A percentile compares a stretch with the other conserved stretches of the same genome.
phyloP scores from a whole-genome alignment of 192 early-diverging fungal species.

The Mycoemilia scoparia region DNA sequence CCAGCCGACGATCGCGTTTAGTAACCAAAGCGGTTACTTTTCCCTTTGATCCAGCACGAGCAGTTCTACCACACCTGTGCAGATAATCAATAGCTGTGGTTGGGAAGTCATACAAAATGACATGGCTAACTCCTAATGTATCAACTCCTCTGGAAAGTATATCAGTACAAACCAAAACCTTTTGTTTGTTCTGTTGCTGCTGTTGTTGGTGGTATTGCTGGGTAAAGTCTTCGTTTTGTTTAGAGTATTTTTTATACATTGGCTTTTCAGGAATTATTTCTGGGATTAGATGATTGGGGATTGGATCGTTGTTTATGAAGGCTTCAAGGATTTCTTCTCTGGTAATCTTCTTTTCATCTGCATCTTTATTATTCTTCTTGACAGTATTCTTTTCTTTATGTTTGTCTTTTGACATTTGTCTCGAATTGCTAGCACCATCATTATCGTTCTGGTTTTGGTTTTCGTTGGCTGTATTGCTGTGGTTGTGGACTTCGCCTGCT shows the following conservation, averaged over 20 bases:
- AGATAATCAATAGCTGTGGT: constrained; percentile 78
- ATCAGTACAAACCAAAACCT: constrained; percentile 76
- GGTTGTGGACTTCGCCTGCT: constrained; percentile 13
- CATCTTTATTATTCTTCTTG: constrained; percentile 6
- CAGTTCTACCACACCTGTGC: constrained; percentile 82
- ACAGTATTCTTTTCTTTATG: not conserved
- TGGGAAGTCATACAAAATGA: constrained; percentile 82
- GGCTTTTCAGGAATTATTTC: constrained; percentile 2
- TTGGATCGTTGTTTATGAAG: constrained; percentile 8
- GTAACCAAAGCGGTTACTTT: constrained; percentile 66
- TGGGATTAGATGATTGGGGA: constrained; percentile 13
- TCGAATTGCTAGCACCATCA: not conserved
- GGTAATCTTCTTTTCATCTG: constrained; percentile 12
- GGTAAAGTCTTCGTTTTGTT: constrained; percentile 1
- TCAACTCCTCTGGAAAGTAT: constrained; percentile 81
- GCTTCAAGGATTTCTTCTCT: constrained; percentile 13
- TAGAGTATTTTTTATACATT: constrained; percentile 2
- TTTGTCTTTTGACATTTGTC: not conserved
- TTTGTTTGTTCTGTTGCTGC: constrained; percentile 3
- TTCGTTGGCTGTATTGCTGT: constrained; percentile 1
- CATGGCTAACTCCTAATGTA: constrained; percentile 70
- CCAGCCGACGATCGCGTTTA: constrained; percentile 40
- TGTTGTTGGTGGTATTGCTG: constrained; percentile 1
- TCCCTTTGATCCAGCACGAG: constrained; percentile 58
- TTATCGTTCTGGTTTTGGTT: not conserved